Evolutionary conservation across 129 eudicot genomes (phyloP), one percentile per base, ranked within the genome.

Genomic region (Arctium lappa): DNA sequence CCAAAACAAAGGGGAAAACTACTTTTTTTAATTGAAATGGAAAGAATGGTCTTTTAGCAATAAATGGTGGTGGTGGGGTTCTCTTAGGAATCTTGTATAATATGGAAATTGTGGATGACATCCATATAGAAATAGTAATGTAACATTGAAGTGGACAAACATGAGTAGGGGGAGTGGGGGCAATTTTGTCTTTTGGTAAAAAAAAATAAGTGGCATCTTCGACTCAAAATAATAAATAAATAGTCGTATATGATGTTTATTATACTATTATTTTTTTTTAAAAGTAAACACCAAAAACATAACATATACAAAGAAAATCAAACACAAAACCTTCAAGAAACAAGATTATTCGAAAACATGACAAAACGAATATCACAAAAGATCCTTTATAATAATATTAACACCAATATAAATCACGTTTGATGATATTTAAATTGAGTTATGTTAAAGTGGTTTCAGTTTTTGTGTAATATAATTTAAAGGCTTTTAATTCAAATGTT

Each of bases 21-120:
- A 8, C 75, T 60, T 60, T 77, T n/a, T 69, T 53, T 70, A 60
- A 77, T 83, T 37, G 68, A 37, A 77, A 77, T 78, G 69, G 79
- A 77, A 78, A 79, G 75, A 72, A 62, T 60, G 60, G 75, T 63
- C 53, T 72, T 84, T 72, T 84, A 78, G 69, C 87, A 79, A 78
- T 73, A 84, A 73, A 73, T 79, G 38, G 48, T 46, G 74, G 75
- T 78, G 83, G 87, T 84, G 70, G 80, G 80, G 87, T 79, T 72
- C 60, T 78, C 9, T 40, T 63, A 62, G 87, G 87, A 84, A 84
- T 84, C 83, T 78, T 73, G 68, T 72, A 62, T 46, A 79, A 72
- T 60, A 40, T 73, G 80, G 79, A 79, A 84, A 78, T 62, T 79
- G 80, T 79, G 80, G 86, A 84, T 84, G 80, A 79, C 74, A 84